Percentiles rank a stretch among this genome's conserved stretches.
Evolutionary conservation across 2,329 filamentous ascomycete genomes (phyloP).

Genomic region (Fusarium tjaetaba): DNA sequence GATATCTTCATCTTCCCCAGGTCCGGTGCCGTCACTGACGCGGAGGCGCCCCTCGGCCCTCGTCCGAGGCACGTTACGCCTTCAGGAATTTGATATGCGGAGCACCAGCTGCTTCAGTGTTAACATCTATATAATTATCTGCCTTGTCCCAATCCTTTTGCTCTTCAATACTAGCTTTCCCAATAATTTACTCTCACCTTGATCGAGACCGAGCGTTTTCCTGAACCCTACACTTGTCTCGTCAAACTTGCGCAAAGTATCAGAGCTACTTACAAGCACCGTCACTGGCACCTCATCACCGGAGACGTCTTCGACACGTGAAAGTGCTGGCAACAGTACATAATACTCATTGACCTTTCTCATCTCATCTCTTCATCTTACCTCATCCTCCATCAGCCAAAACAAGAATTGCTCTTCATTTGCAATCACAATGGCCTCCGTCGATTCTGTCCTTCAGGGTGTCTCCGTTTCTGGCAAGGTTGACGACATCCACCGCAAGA

Average conservation of each 20-base stretch:
- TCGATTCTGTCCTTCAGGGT: constrained; percentile 84
- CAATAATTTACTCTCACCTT: not conserved
- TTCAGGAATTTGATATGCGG: constrained; percentile 35
- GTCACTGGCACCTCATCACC: constrained; percentile 22
- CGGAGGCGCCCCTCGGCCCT: constrained; percentile 34
- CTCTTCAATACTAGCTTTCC: not conserved
- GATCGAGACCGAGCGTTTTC: not conserved
- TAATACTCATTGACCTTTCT: constrained; percentile 12
- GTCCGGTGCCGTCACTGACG: constrained; percentile 33
- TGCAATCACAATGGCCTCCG: constrained; percentile 66
- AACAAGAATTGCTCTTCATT: not conserved
- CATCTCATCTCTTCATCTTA: not conserved
- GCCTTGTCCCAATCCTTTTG: not conserved
- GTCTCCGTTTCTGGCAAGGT: constrained; percentile 86
- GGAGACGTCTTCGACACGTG: constrained; percentile 46
- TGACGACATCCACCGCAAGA: constrained; percentile 83
- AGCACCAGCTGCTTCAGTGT: constrained; percentile 23
- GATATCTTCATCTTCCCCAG: constrained; percentile 39
- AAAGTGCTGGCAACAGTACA: constrained; percentile 38
- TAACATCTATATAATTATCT: constrained; percentile 26
- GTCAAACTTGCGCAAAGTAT: constrained; percentile 1
- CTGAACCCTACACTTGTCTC: not conserved
- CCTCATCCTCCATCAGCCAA: constrained; percentile 5
- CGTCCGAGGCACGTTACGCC: constrained; percentile 36
- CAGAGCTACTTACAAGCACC: constrained; percentile 11